Conservation (phyloP, 371 early-diverging fungal species). For the Apophysomyces variabilis region DNA sequence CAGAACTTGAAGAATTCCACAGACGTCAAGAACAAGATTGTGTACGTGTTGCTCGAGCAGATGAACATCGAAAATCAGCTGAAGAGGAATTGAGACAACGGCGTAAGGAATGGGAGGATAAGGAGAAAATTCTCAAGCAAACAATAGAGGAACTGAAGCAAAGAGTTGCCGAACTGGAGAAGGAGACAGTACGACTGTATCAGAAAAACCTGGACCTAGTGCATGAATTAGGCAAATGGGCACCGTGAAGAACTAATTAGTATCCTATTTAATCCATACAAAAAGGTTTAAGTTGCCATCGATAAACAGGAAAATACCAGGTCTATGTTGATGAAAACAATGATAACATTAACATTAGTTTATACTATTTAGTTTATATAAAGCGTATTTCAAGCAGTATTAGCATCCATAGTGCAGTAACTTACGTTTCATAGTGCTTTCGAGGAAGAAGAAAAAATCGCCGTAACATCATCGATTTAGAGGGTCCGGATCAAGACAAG, state of each 20-base stretch:
- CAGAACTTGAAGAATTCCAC: conserved; percentile 18
- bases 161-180: conserved; percentile 21
- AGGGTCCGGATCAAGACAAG: no score
- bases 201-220: conserved; percentile 23
- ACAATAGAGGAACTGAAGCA: conserved; percentile 20
- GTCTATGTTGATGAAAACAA: no score
- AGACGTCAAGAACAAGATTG: conserved; percentile 16
- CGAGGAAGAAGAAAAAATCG: no score
- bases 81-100: conserved; percentile 12
- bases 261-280: no score
- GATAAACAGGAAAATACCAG: no score
- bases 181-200: conserved; percentile 21
- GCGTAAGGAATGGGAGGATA: conserved; percentile 13
- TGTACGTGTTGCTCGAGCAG: background rate
- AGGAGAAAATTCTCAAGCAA: conserved; percentile 11
- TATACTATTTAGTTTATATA: no score
- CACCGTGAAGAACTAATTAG: background rate
- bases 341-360: no score
- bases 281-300: no score
- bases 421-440: no score
- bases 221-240: conserved; percentile 22
- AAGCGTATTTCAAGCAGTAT: no score
- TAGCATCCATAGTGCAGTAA: no score
- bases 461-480: no score
- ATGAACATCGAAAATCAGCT: background rate